phyloP scores from a whole-genome alignment of 2,329 filamentous ascomycete genomes.

The Cladosporium sp. region DNA sequence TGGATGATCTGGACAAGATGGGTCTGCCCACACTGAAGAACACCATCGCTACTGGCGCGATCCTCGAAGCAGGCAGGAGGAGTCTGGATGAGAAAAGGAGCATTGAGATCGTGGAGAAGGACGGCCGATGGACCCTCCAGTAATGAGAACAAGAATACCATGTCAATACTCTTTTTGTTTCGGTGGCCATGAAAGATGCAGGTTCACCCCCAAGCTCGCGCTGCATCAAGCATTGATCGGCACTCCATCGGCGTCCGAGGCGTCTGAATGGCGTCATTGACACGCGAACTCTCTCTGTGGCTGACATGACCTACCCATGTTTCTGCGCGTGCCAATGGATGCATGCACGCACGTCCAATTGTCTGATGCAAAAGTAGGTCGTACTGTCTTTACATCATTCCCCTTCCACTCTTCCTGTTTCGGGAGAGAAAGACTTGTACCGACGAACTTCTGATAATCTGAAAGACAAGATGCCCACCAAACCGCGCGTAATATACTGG shows the following conservation, averaged over 20 bases:
- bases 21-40: conserved; percentile 82
- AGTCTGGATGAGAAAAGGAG: conserved; percentile 79
- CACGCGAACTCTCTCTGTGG: neutral
- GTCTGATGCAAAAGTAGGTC: too few relatives aligned
- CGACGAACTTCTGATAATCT: neutral
- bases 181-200: too few relatives aligned
- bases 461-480: conserved; percentile 21
- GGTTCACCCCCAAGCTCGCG: neutral
- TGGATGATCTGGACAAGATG: conserved; percentile 73
- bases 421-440: too few relatives aligned
- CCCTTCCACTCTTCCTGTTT: too few relatives aligned
- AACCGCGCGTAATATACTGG: conserved; percentile 67
- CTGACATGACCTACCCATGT: neutral
- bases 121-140: conserved; percentile 65
- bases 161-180: neutral
- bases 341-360: neutral
- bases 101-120: conserved; percentile 66
- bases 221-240: neutral
- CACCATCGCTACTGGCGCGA: conserved; percentile 86
- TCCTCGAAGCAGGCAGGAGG: conserved; percentile 78
- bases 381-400: too few relatives aligned
- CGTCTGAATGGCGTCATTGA: neutral
- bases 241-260: neutral
- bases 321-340: neutral
- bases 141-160: conserved; percentile 26